A percentile compares a stretch with the other conserved stretches of the same genome.
These are phyloP conservation scores for Candida boleticola DNA, from an alignment of 805 yeast species.

Conservation along the genomic window DNA sequence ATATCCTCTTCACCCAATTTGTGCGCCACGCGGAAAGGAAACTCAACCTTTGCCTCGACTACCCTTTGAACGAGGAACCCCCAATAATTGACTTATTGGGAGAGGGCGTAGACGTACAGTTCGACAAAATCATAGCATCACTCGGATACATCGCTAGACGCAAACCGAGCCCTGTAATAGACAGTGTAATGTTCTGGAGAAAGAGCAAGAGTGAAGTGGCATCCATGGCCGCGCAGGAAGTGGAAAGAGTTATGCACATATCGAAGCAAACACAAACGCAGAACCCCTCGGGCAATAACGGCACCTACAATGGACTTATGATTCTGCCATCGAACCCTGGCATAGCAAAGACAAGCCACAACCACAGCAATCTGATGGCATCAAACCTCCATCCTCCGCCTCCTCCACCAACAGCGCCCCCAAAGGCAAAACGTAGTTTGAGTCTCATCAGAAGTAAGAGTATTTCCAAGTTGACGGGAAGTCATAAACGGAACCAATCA, in stretches of 20 bases:
- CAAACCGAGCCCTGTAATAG: slow-evolving; percentile 94
- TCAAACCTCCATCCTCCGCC: not conserved
- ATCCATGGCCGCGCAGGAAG: slow-evolving; percentile 40
- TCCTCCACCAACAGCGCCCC: not conserved
- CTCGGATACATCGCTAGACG: slow-evolving; percentile 87
- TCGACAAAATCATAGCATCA: slow-evolving; percentile 82
- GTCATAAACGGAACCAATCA: slow-evolving; percentile 51
- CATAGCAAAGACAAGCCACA: slow-evolving; percentile 11
- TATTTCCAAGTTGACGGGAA: slow-evolving; percentile 28
- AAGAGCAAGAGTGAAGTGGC: slow-evolving; percentile 89
- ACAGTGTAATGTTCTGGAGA: slow-evolving; percentile 98
- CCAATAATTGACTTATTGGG: slow-evolving; percentile 75
- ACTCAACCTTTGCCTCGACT: slow-evolving; percentile 65
- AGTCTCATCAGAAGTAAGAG: slow-evolving; percentile 41
- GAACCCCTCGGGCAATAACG: slow-evolving; percentile 13
- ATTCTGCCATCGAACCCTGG: slow-evolving; percentile 14
- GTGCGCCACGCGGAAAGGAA: slow-evolving; percentile 92
- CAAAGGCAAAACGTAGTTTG: slow-evolving; percentile 36
- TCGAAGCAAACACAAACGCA: slow-evolving; percentile 57
- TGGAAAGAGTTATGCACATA: slow-evolving; percentile 31
- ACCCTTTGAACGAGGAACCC: slow-evolving; percentile 69
- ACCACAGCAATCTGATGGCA: not conserved
- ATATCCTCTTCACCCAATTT: slow-evolving; percentile 91
- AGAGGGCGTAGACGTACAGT: slow-evolving; percentile 81
- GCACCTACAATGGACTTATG: not conserved